These are phyloP conservation scores for Cadophora luteo-olivacea DNA, from an alignment of 2,329 filamentous ascomycete genomes.

Conservation along the genomic window DNA sequence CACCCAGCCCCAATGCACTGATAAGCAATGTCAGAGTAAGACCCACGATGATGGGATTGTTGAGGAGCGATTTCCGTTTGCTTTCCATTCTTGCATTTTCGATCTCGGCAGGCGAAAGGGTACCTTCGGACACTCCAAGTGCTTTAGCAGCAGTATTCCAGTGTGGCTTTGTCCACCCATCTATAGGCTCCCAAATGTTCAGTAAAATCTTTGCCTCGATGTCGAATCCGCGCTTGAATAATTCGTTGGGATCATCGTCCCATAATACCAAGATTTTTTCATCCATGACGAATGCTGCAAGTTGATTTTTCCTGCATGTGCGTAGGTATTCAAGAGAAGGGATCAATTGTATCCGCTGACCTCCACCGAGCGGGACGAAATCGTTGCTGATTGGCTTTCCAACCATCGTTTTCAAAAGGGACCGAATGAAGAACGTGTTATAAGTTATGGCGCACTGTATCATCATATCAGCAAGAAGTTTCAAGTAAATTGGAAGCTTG, in stretches of 20 bases:
- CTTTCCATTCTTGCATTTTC: slow-evolving; percentile 45
- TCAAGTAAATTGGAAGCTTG: neutral
- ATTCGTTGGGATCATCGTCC: slow-evolving; percentile 65
- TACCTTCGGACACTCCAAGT: slow-evolving; percentile 35
- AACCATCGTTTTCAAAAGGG: slow-evolving; percentile 55
- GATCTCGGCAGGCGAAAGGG: slow-evolving; percentile 42
- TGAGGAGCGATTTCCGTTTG: slow-evolving; percentile 58
- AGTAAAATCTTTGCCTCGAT: slow-evolving; percentile 61
- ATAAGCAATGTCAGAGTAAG: slow-evolving; percentile 60
- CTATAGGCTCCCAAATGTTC: slow-evolving; percentile 59
- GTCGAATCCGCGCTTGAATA: slow-evolving; percentile 57
- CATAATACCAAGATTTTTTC: slow-evolving; percentile 65
- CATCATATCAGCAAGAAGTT: slow-evolving; percentile 24
- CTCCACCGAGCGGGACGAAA: slow-evolving; percentile 64
- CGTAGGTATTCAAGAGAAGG: slow-evolving; percentile 62
- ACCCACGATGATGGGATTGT: slow-evolving; percentile 60
- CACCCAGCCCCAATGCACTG: slow-evolving; percentile 61
- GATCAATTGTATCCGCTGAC: slow-evolving; percentile 67
- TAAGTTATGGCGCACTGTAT: slow-evolving; percentile 69
- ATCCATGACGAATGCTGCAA: slow-evolving; percentile 68
- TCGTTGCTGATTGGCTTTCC: slow-evolving; percentile 48
- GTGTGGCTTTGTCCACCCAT: neutral
- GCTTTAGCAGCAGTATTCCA: neutral
- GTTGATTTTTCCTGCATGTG: slow-evolving; percentile 67
- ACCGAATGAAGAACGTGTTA: slow-evolving; percentile 67